Base-by-base conservation (phyloP, 2,329 filamentous ascomycete species). In the Talaromyces piceae region DNA sequence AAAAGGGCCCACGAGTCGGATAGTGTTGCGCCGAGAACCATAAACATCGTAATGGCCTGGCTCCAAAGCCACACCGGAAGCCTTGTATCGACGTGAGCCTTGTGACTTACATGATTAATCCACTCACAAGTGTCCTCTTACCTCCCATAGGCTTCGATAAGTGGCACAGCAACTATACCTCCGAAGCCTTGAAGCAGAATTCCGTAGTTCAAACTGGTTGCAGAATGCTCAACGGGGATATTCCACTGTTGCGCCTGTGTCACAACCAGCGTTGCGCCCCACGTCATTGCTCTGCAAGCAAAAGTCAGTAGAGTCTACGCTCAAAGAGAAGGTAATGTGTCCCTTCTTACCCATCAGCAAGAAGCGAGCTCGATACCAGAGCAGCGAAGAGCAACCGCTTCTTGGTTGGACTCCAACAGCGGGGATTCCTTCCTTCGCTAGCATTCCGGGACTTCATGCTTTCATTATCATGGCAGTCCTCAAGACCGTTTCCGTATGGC, bases 41-140 rank as follows among this genome's bases (percentile, higher is more conserved):
- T 69, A 33, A 67, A 60, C 54, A 66, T 64, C 3, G 67, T 65
- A 39, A 70, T 58, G 3, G 70, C 49, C 46, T 70, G 67, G 2
- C 69, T 64, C 70, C 69, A 74, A 37, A 73, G 60, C 64, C 70
- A 69, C 33, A 72, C 59, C 1, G 71, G 71, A 18, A 70, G 65
- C 37, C 71, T 68, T 22, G 50, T 8, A 33, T 13, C n/a, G 31
- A 23, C 20, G 22, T 28, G 11, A 26, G 25, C 11, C 20, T 37
- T 12, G 23, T 23, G 23, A 25, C 25, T 23, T 18, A 43, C n/a
- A 12, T 16, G 11, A 43, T 3, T n/a, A n/a, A 25, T 25, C 8
- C 13, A 9, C 6, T 13, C n/a, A 16, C 25, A 12, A 20, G 4
- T 27, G 23, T 18, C 30, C n/a, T 9, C 63, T 26, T 57, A 64